phyloP scores from a whole-genome alignment of 2,329 filamentous ascomycete species.

The Exophiala viscosa region DNA sequence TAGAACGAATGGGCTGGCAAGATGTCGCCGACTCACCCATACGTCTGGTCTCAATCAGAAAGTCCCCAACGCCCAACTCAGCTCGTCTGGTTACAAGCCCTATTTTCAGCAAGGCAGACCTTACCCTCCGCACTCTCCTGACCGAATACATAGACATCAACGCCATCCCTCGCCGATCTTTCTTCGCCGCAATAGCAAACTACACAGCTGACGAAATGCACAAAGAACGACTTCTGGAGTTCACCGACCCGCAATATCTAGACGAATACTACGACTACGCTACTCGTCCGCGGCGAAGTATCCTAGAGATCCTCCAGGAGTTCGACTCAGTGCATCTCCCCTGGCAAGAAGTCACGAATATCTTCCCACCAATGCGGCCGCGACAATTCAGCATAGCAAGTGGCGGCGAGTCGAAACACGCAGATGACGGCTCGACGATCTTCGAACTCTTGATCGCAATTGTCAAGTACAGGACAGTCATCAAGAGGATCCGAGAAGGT shows the following conservation, averaged over 20 bases:
- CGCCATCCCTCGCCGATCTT: constrained; percentile 79
- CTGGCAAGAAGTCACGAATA: constrained; percentile 64
- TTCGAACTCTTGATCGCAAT: constrained; percentile 79
- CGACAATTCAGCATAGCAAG: constrained; percentile 91
- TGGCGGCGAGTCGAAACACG: constrained; percentile 52
- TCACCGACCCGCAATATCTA: constrained; percentile 71
- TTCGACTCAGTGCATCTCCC: constrained; percentile 82
- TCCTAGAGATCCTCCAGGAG: constrained; percentile 87
- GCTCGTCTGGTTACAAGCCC: constrained; percentile 36
- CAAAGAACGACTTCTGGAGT: constrained; percentile 76
- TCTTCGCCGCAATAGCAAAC: constrained; percentile 74
- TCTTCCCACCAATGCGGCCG: constrained; percentile 80
- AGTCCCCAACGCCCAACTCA: constrained; percentile 31
- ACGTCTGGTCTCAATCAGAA: constrained; percentile 7
- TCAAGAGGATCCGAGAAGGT: constrained; percentile 77
- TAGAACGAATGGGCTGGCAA: constrained; percentile 75
- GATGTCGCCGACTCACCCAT: constrained; percentile 67
- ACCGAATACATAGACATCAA: constrained; percentile 84
- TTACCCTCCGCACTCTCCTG: constrained; percentile 72
- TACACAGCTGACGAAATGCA: constrained; percentile 71
- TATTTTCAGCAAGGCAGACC: constrained; percentile 15
- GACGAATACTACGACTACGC: constrained; percentile 97
- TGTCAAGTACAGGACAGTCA: constrained; percentile 85
- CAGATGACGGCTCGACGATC: constrained; percentile 38
- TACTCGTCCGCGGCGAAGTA: constrained; percentile 80